phyloP scores from a whole-genome alignment of 2,329 filamentous ascomycete genomes.

The Helotiales sp. region DNA sequence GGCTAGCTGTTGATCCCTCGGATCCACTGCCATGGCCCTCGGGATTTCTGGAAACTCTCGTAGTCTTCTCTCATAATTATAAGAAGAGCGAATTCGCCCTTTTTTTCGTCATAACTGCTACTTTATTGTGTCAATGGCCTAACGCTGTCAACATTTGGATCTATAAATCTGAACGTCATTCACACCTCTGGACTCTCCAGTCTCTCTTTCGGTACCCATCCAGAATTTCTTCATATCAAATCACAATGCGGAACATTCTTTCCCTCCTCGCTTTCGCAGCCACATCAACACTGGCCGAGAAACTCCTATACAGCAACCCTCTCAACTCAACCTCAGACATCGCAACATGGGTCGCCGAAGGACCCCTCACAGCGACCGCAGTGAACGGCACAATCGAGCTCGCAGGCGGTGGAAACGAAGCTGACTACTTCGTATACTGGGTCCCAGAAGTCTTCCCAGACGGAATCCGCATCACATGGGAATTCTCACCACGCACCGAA shows the following conservation, averaged over 20 bases:
- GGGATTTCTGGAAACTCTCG: background rate
- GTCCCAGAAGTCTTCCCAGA: background rate
- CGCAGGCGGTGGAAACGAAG: background rate
- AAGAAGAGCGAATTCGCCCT: background rate
- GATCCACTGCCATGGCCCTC: background rate
- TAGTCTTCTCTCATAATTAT: background rate
- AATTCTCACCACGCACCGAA: background rate
- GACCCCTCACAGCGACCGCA: background rate
- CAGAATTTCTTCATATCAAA: no score
- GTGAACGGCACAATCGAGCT: slow-evolving; percentile 2
- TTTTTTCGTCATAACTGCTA: no score
- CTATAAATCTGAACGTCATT: no score
- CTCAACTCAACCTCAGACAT: background rate
- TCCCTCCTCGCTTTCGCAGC: background rate
- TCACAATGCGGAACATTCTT: background rate
- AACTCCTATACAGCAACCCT: background rate
- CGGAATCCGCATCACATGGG: slow-evolving; percentile 1
- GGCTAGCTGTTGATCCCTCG: background rate
- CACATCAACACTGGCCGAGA: background rate
- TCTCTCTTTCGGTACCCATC: no score
- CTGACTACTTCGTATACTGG: slow-evolving; percentile 5
- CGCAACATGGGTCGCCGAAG: slow-evolving; percentile 1
- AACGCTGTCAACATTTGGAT: no score
- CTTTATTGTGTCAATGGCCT: no score
- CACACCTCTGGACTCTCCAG: no score